phyloP scores from a whole-genome alignment of 495 filamentous ascomycete genomes.

The Neurospora sp. region DNA sequence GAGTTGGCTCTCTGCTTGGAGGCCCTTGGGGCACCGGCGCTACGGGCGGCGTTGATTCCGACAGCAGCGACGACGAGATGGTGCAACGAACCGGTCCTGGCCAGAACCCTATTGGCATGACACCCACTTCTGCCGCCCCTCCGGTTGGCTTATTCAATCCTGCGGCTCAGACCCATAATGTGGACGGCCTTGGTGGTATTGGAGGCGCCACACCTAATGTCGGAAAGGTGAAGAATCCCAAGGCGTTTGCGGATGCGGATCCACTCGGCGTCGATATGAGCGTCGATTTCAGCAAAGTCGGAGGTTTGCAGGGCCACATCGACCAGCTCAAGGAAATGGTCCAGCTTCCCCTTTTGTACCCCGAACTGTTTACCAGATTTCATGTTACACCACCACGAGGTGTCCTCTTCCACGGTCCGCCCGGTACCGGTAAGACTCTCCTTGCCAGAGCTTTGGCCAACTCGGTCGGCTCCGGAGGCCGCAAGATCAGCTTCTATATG shows the following conservation, averaged over 20 bases:
- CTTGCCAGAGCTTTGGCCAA: constrained; percentile 85
- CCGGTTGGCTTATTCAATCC: constrained; percentile 25
- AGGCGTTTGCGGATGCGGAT: constrained; percentile 78
- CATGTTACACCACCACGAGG: constrained; percentile 88
- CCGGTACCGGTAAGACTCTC: constrained; percentile 94
- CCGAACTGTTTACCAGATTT: constrained; percentile 86
- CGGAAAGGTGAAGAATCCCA: constrained; percentile 75
- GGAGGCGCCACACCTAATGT: constrained; percentile 75
- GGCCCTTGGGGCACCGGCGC: constrained; percentile 70
- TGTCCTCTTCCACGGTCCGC: constrained; percentile 92
- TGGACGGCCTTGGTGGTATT: constrained; percentile 25
- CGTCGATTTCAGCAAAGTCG: constrained; percentile 87
- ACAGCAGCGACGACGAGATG: constrained; percentile 91
- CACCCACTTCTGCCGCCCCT: constrained; percentile 55
- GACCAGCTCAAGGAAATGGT: constrained; percentile 98
- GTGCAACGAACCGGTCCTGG: constrained; percentile 48
- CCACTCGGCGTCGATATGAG: constrained; percentile 83
- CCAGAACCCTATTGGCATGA: constrained; percentile 57
- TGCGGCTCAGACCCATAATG: constrained; percentile 38
- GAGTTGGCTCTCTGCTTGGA: constrained; percentile 59
- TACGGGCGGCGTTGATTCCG: constrained; percentile 73
- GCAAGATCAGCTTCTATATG: constrained; percentile 98
- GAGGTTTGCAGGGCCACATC: constrained; percentile 83
- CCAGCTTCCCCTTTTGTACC: constrained; percentile 82
- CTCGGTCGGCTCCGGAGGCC: constrained; percentile 62